Conservation (phyloP, 139 green algal genomes). For the Trebouxia sp. region DNA sequence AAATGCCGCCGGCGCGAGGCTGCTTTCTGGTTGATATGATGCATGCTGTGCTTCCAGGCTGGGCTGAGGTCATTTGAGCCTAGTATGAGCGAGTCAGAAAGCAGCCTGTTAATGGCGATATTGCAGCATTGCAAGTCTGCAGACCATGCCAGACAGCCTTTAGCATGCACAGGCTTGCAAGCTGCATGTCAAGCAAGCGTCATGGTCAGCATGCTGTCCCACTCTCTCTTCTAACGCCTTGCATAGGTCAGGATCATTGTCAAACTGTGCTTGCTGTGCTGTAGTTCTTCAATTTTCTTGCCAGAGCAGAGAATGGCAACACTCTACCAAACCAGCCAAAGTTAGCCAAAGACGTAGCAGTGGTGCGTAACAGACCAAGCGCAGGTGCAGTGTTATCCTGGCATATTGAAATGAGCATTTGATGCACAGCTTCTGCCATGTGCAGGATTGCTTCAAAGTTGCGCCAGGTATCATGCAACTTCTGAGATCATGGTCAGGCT, state of each 20-base stretch:
- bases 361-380: too few species aligned
- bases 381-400: too few species aligned
- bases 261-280: too few species aligned
- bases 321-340: too few species aligned
- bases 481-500: neutral
- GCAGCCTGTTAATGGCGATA: neutral
- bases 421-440: neutral
- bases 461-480: slow-evolving; percentile 4
- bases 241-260: too few species aligned
- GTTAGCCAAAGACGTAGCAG: too few species aligned
- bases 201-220: neutral
- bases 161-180: neutral
- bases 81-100: neutral
- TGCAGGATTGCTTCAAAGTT: neutral
- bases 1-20: too few species aligned
- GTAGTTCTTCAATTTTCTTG: too few species aligned
- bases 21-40: neutral
- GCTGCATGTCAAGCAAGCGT: neutral
- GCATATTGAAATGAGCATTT: neutral
- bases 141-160: neutral
- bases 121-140: neutral
- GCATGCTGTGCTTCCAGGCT: neutral
- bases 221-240: too few species aligned
- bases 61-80: too few species aligned
- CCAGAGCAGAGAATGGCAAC: too few species aligned